These are phyloP conservation scores for Fomitiporia mediterranea DNA, from an alignment of 1,284 basidiomycete genomes.

Conservation along the genomic window DNA sequence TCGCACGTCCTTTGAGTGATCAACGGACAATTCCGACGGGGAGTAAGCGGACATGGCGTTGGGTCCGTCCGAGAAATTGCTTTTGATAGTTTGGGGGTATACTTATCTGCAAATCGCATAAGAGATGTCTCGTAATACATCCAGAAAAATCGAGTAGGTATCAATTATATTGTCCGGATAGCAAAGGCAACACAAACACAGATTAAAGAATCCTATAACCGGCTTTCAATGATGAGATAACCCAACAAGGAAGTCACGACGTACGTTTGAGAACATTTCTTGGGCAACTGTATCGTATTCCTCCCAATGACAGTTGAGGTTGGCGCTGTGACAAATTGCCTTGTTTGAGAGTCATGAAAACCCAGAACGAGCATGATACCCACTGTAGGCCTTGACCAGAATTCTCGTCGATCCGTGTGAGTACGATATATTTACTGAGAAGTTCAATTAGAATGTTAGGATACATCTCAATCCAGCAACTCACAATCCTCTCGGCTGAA, in stretches of 20 bases:
- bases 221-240: slow-evolving; percentile 11
- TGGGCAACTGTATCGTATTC: slow-evolving; percentile 64
- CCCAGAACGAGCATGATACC: too few relatives aligned
- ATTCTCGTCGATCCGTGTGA: slow-evolving; percentile 79
- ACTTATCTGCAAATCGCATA: background rate
- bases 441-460: background rate
- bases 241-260: slow-evolving; percentile 26
- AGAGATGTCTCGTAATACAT: slow-evolving; percentile 11
- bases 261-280: slow-evolving; percentile 65
- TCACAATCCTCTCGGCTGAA: slow-evolving; percentile 75
- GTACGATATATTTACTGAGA: slow-evolving; percentile 73
- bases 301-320: slow-evolving; percentile 73
- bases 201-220: slow-evolving; percentile 60
- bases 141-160: background rate
- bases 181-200: slow-evolving; percentile 74
- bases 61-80: background rate
- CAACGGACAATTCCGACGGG: slow-evolving; percentile 2
- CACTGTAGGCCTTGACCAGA: slow-evolving; percentile 75
- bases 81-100: background rate
- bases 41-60: background rate
- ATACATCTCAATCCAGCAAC: slow-evolving; percentile 28
- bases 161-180: slow-evolving; percentile 44
- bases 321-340: slow-evolving; percentile 38
- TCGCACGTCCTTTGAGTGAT: background rate
- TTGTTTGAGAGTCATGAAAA: too few relatives aligned